These are phyloP conservation scores for Syzygium malaccense DNA, from an alignment of 441 rosid genomes.

Conservation along the genomic window DNA sequence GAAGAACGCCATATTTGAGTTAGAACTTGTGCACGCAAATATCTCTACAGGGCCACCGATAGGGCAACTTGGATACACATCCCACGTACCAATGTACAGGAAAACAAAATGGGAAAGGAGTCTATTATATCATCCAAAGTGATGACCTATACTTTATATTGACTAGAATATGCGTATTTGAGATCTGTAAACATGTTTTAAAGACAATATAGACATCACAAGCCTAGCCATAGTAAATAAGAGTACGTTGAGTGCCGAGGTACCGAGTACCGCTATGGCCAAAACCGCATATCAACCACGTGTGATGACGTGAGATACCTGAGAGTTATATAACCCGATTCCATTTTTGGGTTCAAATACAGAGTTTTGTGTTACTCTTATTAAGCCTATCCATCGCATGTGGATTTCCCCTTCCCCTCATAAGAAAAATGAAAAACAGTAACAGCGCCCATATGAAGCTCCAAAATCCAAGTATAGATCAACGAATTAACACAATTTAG, in stretches of 20 bases:
- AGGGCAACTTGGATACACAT: neutral
- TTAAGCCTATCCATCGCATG: neutral
- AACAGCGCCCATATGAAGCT: neutral
- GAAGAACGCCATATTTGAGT: neutral
- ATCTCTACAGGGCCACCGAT: neutral
- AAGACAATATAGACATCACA: neutral
- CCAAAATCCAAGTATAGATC: neutral
- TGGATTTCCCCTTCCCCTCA: neutral
- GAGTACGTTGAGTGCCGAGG: neutral
- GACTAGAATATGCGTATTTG: neutral
- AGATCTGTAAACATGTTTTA: neutral
- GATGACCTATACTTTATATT: neutral
- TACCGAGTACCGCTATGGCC: neutral
- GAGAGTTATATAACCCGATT: neutral
- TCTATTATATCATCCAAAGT: neutral
- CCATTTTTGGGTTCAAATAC: neutral
- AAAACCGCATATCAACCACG: neutral
- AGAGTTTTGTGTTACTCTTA: neutral
- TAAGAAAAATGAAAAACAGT: neutral
- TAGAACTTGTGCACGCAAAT: neutral
- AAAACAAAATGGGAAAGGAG: neutral
- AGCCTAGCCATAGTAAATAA: neutral
- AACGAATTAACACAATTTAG: neutral
- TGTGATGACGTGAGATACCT: neutral
- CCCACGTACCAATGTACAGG: neutral